A percentile compares a stretch with the other conserved stretches of the same genome.
Conservation (phyloP, 169 alveolate species). For the Cryptosporidium xiaoi region DNA sequence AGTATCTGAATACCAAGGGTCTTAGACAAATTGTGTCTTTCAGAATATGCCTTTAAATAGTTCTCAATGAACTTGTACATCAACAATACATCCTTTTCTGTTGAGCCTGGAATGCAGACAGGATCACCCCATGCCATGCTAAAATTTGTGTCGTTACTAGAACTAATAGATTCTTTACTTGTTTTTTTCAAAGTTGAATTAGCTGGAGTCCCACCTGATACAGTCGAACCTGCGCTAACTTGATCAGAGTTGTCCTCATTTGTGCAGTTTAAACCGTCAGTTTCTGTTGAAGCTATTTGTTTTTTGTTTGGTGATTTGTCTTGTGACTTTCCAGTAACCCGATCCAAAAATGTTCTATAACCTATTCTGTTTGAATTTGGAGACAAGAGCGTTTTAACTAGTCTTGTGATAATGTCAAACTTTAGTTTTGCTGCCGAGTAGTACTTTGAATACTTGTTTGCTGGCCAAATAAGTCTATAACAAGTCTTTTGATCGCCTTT, state of each 20-base stretch:
- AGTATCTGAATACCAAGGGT: constrained; percentile 22
- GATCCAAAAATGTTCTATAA: constrained; percentile 49
- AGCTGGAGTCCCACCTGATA: background rate
- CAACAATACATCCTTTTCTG: constrained; percentile 22
- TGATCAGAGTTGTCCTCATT: background rate
- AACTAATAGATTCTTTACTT: background rate
- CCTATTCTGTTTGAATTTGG: constrained; percentile 58
- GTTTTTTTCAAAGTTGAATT: constrained; percentile 14
- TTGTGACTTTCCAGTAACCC: constrained; percentile 32
- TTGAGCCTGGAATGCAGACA: constrained; percentile 5
- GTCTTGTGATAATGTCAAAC: constrained; percentile 57
- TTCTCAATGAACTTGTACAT: constrained; percentile 41
- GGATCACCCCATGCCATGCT: constrained; percentile 59
- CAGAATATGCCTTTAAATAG: constrained; percentile 34
- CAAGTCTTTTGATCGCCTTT: constrained; percentile 22
- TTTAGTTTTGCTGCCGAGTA: constrained; percentile 55
- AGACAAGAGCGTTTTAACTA: constrained; percentile 33
- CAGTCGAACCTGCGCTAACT: background rate
- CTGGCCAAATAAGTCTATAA: constrained; percentile 59
- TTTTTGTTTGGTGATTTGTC: constrained; percentile 6
- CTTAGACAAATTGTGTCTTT: constrained; percentile 24
- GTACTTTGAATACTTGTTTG: constrained; percentile 23
- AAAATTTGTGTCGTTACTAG: background rate
- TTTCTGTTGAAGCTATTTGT: constrained; percentile 3
- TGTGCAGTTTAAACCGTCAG: background rate